Base-by-base conservation (phyloP, 202 grass and related monocot genomes). In the Hordeum pubiflorum region DNA sequence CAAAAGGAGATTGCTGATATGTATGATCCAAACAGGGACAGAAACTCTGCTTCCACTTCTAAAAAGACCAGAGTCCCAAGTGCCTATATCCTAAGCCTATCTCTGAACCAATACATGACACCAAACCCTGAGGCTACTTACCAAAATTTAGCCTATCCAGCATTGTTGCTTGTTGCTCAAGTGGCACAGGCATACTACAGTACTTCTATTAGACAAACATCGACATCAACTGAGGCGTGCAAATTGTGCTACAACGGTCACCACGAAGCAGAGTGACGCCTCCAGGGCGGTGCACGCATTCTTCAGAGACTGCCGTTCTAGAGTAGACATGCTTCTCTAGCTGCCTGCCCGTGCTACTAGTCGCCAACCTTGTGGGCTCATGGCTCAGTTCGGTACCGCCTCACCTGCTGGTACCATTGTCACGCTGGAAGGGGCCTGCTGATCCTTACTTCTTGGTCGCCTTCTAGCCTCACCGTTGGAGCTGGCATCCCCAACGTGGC, bases 371-470 rank as follows among this genome's bases (percentile, higher is more conserved):
- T 14, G 2, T 0, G 1, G 46, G 46, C 26, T 10, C 10, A 26
- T 0, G 12, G 14, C 36, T 63, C 32, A 76, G 21, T 21, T 77
- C 1, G 55, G 36, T 36, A 57, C 59, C 9, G 43, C 21, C 67
- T 38, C 10, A 13, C 27, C 21, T 70, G 41, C 71, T 9, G n/a
- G 14, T 26, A 64, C 40, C 23, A 3, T 50, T 26, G 21, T 78
- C 46, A 81, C 18, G 2, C 72, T 39, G 55, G 72, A 23, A 82
- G n/a, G 7, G 72, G 10, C 5, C 48, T 79, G 80, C 58, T 87
- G 58, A 54, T 59, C 75, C 44, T 18, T 38, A 83, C 48, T 74
- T 83, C 74, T 58, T 73, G 85, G 34, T 83, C 75, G 32, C 36
- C 85, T 36, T 74, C 74, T 68, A 0, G 74, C 66, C 58, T 85